Conservation (phyloP, 1,284 basidiomycete species). For the Ustilago cynodontis region DNA sequence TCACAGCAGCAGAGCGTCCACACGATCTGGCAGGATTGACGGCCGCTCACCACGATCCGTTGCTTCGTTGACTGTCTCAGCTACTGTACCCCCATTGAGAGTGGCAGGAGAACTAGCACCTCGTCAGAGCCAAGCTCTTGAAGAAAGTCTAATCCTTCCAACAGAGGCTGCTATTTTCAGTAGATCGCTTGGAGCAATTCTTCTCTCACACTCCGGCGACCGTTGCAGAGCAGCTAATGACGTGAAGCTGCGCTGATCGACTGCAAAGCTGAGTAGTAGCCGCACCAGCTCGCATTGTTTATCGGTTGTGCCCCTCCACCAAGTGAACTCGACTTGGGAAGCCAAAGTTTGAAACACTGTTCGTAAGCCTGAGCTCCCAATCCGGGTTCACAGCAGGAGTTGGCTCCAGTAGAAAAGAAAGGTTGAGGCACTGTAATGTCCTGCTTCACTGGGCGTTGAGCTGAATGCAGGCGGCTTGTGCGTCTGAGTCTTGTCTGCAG, state of each 20-base stretch:
- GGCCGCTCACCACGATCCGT: neutral
- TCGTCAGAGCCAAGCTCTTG: constrained; percentile 2
- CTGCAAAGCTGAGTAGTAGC: constrained; percentile 35
- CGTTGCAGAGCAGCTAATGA: constrained; percentile 20
- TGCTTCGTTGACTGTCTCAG: neutral
- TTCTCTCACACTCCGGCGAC: constrained; percentile 1
- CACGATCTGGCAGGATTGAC: constrained; percentile 34
- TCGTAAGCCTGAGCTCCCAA: neutral
- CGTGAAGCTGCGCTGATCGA: constrained; percentile 31
- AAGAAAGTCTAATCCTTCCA: neutral
- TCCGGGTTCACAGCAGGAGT: neutral
- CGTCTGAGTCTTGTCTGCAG: constrained; percentile 5
- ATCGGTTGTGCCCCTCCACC: constrained; percentile 1
- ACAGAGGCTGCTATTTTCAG: constrained; percentile 26
- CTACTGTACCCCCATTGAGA: neutral
- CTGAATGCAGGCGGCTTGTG: neutral
- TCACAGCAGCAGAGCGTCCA: constrained; percentile 12
- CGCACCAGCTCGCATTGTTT: constrained; percentile 5
- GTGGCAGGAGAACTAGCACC: neutral
- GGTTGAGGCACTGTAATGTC: neutral
- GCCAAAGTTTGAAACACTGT: constrained; percentile 24
- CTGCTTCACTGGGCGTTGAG: too few relatives aligned
- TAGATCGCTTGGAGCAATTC: neutral
- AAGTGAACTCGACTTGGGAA: neutral
- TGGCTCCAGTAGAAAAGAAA: neutral